Evolutionary conservation across 2,329 filamentous ascomycete genomes (phyloP), one percentile per base, ranked within the genome.

Genomic region (Talaromyces islandicus): DNA sequence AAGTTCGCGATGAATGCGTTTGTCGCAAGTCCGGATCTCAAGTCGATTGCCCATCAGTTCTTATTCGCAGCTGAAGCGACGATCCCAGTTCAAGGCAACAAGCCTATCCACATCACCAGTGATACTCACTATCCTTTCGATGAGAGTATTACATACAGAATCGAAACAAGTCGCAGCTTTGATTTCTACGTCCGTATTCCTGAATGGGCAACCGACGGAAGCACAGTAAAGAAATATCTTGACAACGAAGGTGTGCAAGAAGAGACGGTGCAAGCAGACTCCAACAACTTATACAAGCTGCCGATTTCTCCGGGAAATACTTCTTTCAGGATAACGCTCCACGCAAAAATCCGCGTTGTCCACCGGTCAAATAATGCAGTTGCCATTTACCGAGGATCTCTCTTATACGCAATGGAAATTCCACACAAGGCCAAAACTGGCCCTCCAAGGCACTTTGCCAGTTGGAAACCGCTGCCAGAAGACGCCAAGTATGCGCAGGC

Each of bases 1-100:
- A 61, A 61, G 41, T 61, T 61, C 25, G 59, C 59, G 25, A 61
- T 61, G 59, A 61, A 61, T 32, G 55, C 59, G 21, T 61, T 61
- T 52, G 59, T 58, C 50, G 56, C 59, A 14, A 61, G 55, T 50
- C 27, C 59, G 7, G 59, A 61, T 41, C 30, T 58, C 24, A 61
- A 9, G 46, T 61, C 51, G 1, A 61, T 61, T 29, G 43, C 30
- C 6, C 59, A 61, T 19, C 59, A 61, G 29, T 61, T 61, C 19
- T 50, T 61, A 12, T 56, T 61, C 38, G 48, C 59, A 24, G 55
- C 59, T 4, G 59, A 61, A 25, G 51, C 53, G n/a, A 61, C 30
- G 25, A 51, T 61, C n/a, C 59, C 55, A 32, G 56, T 57, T 51
- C 48, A 57, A 46, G 55, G 46, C 27, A 30, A 50, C 25, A 54